Evolutionary conservation across 73 alveolate species (phyloP).

Genomic region (Stentor coeruleus): DNA sequence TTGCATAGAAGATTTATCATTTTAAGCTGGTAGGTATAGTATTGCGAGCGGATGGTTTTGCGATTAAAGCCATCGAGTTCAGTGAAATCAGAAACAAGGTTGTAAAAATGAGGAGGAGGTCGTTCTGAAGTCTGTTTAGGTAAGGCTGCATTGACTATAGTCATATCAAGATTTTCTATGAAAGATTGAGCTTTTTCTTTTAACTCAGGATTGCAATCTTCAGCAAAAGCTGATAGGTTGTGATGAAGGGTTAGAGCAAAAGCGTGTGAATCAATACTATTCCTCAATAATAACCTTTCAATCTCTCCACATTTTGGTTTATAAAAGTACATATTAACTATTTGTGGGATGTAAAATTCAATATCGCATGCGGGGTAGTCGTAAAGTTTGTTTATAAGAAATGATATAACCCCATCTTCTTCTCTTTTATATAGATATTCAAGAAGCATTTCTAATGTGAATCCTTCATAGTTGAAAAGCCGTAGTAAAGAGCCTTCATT

Average conservation of each 20-base stretch:
- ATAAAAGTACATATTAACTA: background rate
- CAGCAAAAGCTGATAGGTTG: background rate
- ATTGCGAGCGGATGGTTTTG: background rate
- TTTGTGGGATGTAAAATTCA: slow-evolving; percentile 11
- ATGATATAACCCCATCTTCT: background rate
- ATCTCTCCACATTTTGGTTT: background rate
- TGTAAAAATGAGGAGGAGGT: slow-evolving; percentile 8
- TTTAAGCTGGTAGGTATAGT: slow-evolving; percentile 1
- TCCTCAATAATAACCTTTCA: background rate
- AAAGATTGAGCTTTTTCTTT: background rate
- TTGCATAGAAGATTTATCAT: slow-evolving; percentile 5
- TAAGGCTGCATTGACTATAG: background rate
- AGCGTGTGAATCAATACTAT: background rate
- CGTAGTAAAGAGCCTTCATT: slow-evolving; percentile 26
- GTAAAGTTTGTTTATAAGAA: slow-evolving; percentile 27
- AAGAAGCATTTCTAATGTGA: slow-evolving; percentile 25
- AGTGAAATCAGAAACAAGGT: background rate
- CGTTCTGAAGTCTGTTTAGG: background rate
- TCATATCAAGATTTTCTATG: slow-evolving; percentile 5
- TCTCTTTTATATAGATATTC: background rate
- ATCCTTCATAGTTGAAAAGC: slow-evolving; percentile 14
- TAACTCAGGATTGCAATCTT: background rate
- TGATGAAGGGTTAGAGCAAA: background rate
- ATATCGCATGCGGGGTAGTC: background rate
- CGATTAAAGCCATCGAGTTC: background rate